Percentiles rank a stretch among this genome's conserved stretches.
These are phyloP conservation scores for Magnolia kwangsiensis DNA, from an alignment of 164 flowering plant species.

Conservation along the genomic window DNA sequence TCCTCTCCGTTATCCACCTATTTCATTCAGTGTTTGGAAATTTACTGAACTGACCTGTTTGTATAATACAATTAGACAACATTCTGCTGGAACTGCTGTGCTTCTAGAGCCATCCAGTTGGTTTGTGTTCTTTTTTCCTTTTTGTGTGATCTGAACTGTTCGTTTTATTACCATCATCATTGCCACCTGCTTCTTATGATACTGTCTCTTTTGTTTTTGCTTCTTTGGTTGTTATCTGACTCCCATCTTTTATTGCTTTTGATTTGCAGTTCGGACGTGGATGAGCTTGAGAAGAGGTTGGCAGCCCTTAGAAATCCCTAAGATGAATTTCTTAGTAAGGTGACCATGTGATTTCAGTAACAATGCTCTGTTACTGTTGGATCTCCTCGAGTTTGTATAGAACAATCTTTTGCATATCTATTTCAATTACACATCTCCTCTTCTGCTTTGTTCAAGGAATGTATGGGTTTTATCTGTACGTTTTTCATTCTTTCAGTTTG, in stretches of 20 bases:
- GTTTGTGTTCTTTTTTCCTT: too few relatives aligned
- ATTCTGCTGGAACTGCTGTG: too few relatives aligned
- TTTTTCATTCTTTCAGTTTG: neutral
- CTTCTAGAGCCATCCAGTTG: too few relatives aligned
- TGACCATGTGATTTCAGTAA: neutral
- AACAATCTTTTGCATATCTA: neutral
- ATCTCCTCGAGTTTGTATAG: neutral
- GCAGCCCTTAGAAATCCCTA: conserved; percentile 77
- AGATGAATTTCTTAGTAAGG: conserved; percentile 6
- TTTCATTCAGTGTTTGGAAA: too few relatives aligned
- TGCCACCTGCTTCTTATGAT: neutral
- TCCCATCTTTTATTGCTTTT: neutral
- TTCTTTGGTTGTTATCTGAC: neutral
- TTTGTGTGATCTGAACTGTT: neutral
- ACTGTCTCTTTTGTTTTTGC: neutral
- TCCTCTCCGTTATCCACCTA: too few relatives aligned
- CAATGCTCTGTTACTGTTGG: neutral
- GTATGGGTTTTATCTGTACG: neutral
- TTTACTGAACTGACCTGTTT: too few relatives aligned
- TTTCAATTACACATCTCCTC: neutral
- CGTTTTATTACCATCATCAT: neutral
- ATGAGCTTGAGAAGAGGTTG: conserved; percentile 87
- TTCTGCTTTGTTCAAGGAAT: neutral
- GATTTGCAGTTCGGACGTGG: conserved; percentile 60
- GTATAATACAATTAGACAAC: too few relatives aligned